These are phyloP conservation scores for Corymbia calophylla DNA, from an alignment of 441 rosid species.

Conservation along the genomic window DNA sequence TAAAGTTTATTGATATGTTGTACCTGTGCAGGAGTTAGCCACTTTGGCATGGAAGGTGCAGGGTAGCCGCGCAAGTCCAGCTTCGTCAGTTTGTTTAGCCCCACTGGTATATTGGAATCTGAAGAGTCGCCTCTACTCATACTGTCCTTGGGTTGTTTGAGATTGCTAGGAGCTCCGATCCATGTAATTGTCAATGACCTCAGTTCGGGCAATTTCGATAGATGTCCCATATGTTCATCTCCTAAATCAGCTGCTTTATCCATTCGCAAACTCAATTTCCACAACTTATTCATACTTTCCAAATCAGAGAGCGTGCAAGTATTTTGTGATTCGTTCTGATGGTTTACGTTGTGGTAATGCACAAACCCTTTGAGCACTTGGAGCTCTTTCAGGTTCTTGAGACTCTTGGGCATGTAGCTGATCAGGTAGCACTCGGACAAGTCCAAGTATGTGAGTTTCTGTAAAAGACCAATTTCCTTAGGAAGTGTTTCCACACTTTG, in stretches of 20 bases:
- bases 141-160: no score
- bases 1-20: neutral
- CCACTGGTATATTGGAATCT: no score
- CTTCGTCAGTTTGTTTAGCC: neutral
- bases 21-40: fast-evolving
- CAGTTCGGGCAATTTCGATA: fast-evolving
- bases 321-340: no score
- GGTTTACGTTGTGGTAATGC: fast-evolving
- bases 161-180: no score
- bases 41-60: fast-evolving
- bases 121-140: no score
- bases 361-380: neutral
- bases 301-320: neutral
- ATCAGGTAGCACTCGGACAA: neutral
- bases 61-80: neutral
- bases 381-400: fast-evolving
- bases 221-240: fast-evolving
- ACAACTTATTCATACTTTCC: neutral
- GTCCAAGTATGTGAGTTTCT: neutral
- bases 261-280: neutral
- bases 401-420: neutral
- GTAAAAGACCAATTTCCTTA: neutral
- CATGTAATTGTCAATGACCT: neutral
- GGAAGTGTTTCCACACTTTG: neutral
- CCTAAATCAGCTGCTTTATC: neutral